Percentiles rank a stretch among this genome's conserved stretches.
Conservation (phyloP, 2,329 filamentous ascomycete genomes). For the Chaetomiaceae sp. region DNA sequence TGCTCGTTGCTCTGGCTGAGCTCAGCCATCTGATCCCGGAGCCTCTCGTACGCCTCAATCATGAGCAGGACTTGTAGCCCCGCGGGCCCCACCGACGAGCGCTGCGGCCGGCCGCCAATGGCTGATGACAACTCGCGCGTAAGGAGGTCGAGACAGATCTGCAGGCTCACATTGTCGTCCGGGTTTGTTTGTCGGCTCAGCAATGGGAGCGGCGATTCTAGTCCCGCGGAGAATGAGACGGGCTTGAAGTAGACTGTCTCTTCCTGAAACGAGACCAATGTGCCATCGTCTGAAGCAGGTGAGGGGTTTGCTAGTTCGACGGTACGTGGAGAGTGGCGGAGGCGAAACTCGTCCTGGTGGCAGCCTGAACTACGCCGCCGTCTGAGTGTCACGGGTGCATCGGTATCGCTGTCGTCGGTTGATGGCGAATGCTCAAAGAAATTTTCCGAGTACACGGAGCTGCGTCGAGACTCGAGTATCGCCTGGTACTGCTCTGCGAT, state of each 20-base stretch:
- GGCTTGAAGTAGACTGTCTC: slow-evolving; percentile 46
- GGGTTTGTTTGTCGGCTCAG: not conserved
- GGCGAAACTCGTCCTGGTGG: not conserved
- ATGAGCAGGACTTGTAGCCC: slow-evolving; percentile 52
- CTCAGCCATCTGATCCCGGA: slow-evolving; percentile 43
- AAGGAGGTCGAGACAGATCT: slow-evolving; percentile 49
- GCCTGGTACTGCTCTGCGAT: slow-evolving; percentile 50
- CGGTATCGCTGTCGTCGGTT: slow-evolving; percentile 10
- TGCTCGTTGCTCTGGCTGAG: slow-evolving; percentile 27
- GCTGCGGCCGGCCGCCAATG: slow-evolving; percentile 28
- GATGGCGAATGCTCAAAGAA: slow-evolving; percentile 25
- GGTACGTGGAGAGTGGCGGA: not conserved
- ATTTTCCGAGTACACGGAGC: slow-evolving; percentile 32
- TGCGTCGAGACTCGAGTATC: slow-evolving; percentile 39
- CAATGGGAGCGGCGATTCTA: slow-evolving; percentile 29
- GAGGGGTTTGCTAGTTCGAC: not conserved
- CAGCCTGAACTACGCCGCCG: slow-evolving; percentile 19
- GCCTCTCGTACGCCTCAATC: slow-evolving; percentile 55
- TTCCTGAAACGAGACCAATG: slow-evolving; percentile 45
- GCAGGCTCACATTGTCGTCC: slow-evolving; percentile 41
- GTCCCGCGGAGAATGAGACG: slow-evolving; percentile 37
- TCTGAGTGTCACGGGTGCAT: not conserved
- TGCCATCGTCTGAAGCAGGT: slow-evolving; percentile 41
- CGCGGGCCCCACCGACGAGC: slow-evolving; percentile 35
- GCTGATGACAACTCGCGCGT: slow-evolving; percentile 46